These are phyloP conservation scores for Cyclotella baltica DNA, from an alignment of 108 stramenopile species.

Conservation along the genomic window DNA sequence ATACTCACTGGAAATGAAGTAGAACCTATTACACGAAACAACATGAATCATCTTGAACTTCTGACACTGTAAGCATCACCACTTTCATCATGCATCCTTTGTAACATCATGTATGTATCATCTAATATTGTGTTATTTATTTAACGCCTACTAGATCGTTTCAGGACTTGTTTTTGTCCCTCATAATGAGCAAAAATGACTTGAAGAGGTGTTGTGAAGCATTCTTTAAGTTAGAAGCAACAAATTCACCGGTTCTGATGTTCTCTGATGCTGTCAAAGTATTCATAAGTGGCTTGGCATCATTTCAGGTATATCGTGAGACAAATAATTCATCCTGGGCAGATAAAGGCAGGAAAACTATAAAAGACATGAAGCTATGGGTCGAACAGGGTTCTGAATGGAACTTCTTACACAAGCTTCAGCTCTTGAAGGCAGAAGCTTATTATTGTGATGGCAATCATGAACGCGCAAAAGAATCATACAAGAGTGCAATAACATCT, in stretches of 20 bases:
- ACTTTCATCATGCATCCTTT: neutral
- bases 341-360: neutral
- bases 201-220: too few species aligned
- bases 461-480: neutral
- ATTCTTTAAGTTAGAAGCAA: neutral
- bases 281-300: slow-evolving; percentile 14
- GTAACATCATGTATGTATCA: too few species aligned
- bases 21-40: neutral
- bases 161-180: neutral
- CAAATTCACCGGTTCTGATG: neutral
- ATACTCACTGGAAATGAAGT: neutral
- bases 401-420: slow-evolving; percentile 34
- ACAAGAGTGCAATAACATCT: slow-evolving; percentile 26
- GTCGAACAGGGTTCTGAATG: neutral
- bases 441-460: slow-evolving; percentile 1
- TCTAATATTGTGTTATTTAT: neutral
- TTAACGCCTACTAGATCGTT: neutral
- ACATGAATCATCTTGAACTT: neutral
- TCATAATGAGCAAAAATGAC: neutral
- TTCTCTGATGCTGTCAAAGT: neutral
- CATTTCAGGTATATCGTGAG: slow-evolving; percentile 23
- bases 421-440: slow-evolving; percentile 29
- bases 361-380: slow-evolving; percentile 9
- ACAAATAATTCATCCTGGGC: neutral
- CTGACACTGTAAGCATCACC: neutral